Evolutionary conservation across 2,329 filamentous ascomycete genomes (phyloP), one percentile per base, ranked within the genome.

Genomic region (Fusarium albosuccineum): DNA sequence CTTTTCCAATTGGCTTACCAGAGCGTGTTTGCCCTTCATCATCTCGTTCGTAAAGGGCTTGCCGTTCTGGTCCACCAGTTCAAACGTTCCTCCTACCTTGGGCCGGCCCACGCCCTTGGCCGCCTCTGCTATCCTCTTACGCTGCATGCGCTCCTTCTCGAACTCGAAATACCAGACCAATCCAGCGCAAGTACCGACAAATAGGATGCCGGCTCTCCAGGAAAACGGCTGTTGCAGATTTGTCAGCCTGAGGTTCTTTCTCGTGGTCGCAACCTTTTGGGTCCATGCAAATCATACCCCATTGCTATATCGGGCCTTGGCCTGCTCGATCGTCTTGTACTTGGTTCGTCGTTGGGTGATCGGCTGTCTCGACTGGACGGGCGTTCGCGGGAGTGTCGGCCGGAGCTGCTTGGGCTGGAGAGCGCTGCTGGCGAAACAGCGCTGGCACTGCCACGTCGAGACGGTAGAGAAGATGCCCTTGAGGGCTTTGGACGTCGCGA

Each of bases 21-120:
- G 79, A 57, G 88, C 87, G 82, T 97, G 96, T 79, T 92, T 92
- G 55, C 96, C 96, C 84, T 91, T 92, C 83, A 98, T 85, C 78
- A 95, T 89, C 76, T 90, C 86, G 73, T 91, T 91, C 3, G 91
- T 92, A 71, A 97, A 94, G 37, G 85, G 84, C 57, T 89, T 87
- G 50, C 94, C 94, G 66, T 97, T 82, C 73, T 97, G 90, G 80
- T 98, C 93, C 39, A 91, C 82, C 72, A 99, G 82, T 67, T 89
- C 84, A 78, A 99, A 98, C 1, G 89, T 84, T 0, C 96, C 96
- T 57, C 96, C 96, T 54, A 99, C 94, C 83, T 97, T 97, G 34
- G 96, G 96, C 76, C 88, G 91, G 1, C 96, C 96, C 6, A 97
- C 90, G 10, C 95, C 94, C 82, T 99, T 99, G 69, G 91, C 92